Base-by-base conservation (phyloP, 208 protist genomes). In the Wallacemonas sp. region DNA sequence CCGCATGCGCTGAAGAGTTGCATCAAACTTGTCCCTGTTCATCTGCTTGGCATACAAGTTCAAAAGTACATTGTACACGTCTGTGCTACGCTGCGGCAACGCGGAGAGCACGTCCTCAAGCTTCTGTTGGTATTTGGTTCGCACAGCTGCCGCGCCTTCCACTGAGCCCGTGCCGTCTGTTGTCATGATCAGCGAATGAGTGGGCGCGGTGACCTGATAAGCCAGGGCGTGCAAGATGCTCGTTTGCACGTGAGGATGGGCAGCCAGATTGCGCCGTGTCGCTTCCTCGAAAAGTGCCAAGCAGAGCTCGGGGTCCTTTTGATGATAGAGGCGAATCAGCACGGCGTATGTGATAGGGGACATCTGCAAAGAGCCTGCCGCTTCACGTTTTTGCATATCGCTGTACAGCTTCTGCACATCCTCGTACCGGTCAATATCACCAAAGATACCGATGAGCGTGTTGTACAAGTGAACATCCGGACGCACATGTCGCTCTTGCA, bases 21-120 rank as follows among this genome's bases (percentile, higher is more conserved):
- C 75, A 15, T 89, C 62, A 21, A 96, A 85, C 41, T 86, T 82
- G 1, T 70, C 80, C 22, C 75, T 77, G 45, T 94, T 64, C 49
- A 80, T 75, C 30, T 75, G 70, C 56, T 88, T 88, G 2, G 80
- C 83, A 64, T 96, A 93, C 62, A 86, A 80, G 71, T 90, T 80
- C 45, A 96, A 73, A 24, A 96, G 69, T 11, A 96, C 90, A 60
- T 96, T 96, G 68, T 92, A 96, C 44, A 93, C 73, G 61, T 96
- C 84, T 0, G 81, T 93, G 51, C 72, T 68, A 81, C 90, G 92
- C 14, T 66, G 11, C 0, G 80, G 51, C n/a, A 96, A 68, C 22
- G 54, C 42, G 26, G 73, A 63, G 8, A 94, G 67, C 47, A 93
- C 82, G 12, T 65, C 62, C 2, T 90, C 79, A 12, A 91, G 62